Base-by-base conservation (phyloP, 495 filamentous ascomycete species). In the Penicillium lividum region DNA sequence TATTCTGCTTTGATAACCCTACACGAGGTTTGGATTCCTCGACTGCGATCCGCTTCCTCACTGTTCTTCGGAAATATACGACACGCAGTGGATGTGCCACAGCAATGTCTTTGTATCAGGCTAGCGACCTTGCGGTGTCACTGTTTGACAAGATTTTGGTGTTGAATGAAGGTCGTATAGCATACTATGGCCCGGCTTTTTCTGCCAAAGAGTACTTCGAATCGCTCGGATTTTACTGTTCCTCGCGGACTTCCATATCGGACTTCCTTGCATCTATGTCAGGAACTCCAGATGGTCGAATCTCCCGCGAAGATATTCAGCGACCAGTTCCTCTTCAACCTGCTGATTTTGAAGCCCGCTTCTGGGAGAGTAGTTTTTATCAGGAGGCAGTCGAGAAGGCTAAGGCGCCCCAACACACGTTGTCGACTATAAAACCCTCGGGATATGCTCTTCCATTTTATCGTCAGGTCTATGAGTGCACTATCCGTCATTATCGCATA, bases 191-290 rank as follows among this genome's bases (percentile, higher is more conserved):
- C n/a, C 75, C 76, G 15, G 72, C 75, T 11, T 71, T 72, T 15
- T 70, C 78, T 46, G 85, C 85, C 5, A 76, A 77, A 45, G 70
- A 74, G 33, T 87, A 85, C 65, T 87, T 88, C 62, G 74, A 79
- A 51, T 75, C 78, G 7, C 67, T 87, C 0, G 85, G 85, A 29
- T 86, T 85, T 58, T 57, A 78, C 29, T 84, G 80, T 46, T 80
- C 84, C 0, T 73, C 82, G 1, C 68, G 85, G 5, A 80, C 80
- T 52, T 89, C 85, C n/a, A 84, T 83, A 1, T 79, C 83, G 0
- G 83, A 86, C 60, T 73, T 88, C 68, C 66, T 90, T 9, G 88
- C 85, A 4, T 80, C 83, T 15, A 72, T 88, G 45, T 88, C 86
- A 4, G 58, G 34, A 7, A 82, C 83, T 66, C 80, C 83, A 0